These are phyloP conservation scores for Suhomyces atakaporum DNA, from an alignment of 1,139 yeast species.

Conservation along the genomic window DNA sequence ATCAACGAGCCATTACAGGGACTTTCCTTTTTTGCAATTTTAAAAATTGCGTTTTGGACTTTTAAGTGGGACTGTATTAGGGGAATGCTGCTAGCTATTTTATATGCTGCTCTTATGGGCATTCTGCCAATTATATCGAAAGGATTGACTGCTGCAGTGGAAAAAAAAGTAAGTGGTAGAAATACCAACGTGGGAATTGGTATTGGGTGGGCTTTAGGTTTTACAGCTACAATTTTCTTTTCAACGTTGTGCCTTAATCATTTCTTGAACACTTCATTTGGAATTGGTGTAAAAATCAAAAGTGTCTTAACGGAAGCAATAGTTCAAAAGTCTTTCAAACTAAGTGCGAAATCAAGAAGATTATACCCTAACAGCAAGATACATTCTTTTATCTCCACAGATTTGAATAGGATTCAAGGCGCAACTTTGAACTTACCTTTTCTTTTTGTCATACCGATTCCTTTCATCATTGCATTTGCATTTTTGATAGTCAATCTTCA, in stretches of 20 bases:
- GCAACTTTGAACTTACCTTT: conserved; percentile 20
- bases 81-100: conserved; percentile 21
- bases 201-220: conserved; percentile 6
- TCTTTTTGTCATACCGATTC: conserved; percentile 16
- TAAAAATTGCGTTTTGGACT: conserved; percentile 27
- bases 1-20: conserved; percentile 20
- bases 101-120: conserved; percentile 21
- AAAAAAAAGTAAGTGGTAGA: conserved; percentile 23
- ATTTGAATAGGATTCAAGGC: conserved; percentile 23
- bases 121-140: conserved; percentile 37
- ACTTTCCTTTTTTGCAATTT: conserved; percentile 16
- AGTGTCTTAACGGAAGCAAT: conserved; percentile 22
- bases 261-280: background rate
- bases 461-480: conserved; percentile 50
- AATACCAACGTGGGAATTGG: conserved; percentile 1
- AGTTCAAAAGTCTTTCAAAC: conserved; percentile 21
- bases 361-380: conserved; percentile 20
- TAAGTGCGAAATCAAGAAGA: conserved; percentile 18
- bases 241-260: conserved; percentile 1
- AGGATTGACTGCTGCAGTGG: conserved; percentile 44
- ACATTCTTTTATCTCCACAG: conserved; percentile 27
- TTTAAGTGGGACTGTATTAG: conserved; percentile 27
- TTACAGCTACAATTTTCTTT: background rate
- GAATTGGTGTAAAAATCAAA: conserved; percentile 12
- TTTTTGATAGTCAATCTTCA: conserved; percentile 38